Evolutionary conservation across 768 basidiomycete species (phyloP).

Genomic region (Leccinellum rugosiceps): DNA sequence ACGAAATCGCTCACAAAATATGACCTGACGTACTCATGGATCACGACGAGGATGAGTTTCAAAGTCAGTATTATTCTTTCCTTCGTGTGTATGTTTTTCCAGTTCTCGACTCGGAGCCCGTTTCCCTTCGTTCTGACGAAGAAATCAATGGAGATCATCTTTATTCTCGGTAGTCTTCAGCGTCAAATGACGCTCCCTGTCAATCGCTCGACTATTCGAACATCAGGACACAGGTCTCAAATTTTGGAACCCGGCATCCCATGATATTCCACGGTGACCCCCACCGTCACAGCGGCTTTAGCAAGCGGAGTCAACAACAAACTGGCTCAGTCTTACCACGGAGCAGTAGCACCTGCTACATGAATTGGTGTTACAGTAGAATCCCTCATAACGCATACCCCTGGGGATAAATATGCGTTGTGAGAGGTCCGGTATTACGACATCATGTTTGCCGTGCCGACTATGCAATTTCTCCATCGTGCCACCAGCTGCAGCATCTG

Average conservation of each 20-base stretch:
- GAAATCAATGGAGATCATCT: constrained; percentile 41
- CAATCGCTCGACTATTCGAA: constrained; percentile 38
- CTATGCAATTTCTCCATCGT: no score
- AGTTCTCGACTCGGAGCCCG: constrained; percentile 41
- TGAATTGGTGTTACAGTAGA: constrained; percentile 5
- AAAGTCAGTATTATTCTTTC: not conserved
- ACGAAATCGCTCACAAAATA: not conserved
- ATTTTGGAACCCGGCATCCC: constrained; percentile 7
- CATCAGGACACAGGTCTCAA: not conserved
- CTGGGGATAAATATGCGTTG: no score
- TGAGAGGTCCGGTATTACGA: no score
- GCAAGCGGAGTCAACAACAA: constrained; percentile 39
- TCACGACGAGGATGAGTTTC: not conserved
- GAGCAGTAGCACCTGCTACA: constrained; percentile 25
- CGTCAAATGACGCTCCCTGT: constrained; percentile 38
- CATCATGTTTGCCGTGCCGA: no score
- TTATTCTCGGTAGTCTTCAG: constrained; percentile 24
- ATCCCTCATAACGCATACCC: no score
- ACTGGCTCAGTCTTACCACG: constrained; percentile 39
- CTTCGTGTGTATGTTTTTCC: constrained; percentile 34
- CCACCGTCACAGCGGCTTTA: constrained; percentile 21
- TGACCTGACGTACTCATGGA: not conserved
- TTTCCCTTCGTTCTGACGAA: constrained; percentile 46
- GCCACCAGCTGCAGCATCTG: no score
- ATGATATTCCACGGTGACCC: not conserved